Evolutionary conservation across 768 basidiomycete species (phyloP).

Genomic region (Psilocybe cyanescens): DNA sequence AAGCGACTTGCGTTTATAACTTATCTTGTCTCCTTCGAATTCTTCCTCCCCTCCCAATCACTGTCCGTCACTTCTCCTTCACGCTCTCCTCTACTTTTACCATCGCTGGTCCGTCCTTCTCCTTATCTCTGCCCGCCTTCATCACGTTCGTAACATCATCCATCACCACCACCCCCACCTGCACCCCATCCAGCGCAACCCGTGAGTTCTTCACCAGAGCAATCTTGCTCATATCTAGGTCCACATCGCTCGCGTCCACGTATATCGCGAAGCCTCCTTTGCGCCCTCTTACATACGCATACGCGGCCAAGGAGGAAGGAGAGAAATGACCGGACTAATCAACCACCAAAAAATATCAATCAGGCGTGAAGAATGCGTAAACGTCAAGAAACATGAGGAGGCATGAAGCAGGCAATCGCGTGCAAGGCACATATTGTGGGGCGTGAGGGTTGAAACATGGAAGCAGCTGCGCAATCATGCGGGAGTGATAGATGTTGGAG

Average conservation of each 20-base stretch:
- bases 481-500: too few relatives aligned
- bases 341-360: too few relatives aligned
- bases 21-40: constrained; percentile 45
- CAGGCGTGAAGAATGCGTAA: too few relatives aligned
- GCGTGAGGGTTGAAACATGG: too few relatives aligned
- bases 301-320: neutral
- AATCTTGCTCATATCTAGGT: constrained; percentile 71
- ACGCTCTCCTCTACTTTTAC: constrained; percentile 37
- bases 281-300: constrained; percentile 7
- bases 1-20: constrained; percentile 46
- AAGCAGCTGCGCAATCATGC: too few relatives aligned
- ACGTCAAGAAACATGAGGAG: too few relatives aligned
- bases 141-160: constrained; percentile 63
- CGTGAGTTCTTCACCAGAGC: constrained; percentile 82
- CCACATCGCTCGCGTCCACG: constrained; percentile 58
- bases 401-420: too few relatives aligned
- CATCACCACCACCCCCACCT: neutral
- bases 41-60: constrained; percentile 72
- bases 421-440: too few relatives aligned
- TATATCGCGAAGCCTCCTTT: constrained; percentile 69
- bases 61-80: constrained; percentile 86
- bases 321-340: too few relatives aligned
- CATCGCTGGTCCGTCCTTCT: constrained; percentile 34
- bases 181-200: constrained; percentile 54
- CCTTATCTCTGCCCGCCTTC: constrained; percentile 23